Percentiles rank a stretch among this genome's conserved stretches.
Evolutionary conservation across 208 protist genomes (phyloP).

Genomic region (Acanthamoeba comandoni): DNA sequence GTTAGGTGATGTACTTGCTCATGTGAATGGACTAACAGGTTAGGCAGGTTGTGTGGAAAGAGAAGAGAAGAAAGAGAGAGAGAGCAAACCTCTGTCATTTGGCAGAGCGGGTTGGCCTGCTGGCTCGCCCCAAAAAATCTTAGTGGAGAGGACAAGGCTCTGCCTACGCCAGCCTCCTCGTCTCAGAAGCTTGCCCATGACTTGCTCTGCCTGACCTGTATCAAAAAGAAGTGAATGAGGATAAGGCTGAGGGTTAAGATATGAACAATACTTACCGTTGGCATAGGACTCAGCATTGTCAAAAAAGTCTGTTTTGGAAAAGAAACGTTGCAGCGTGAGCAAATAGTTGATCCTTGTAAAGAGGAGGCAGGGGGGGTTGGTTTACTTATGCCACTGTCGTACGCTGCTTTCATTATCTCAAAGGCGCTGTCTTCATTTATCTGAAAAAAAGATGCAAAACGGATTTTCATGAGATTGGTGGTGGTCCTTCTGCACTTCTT

Average conservation of each 20-base stretch:
- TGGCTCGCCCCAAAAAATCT: constrained; percentile 78
- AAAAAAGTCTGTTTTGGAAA: constrained; percentile 75
- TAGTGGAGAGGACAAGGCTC: constrained; percentile 75
- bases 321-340: no score
- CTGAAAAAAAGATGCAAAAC: constrained; percentile 57
- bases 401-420: constrained; percentile 63
- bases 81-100: constrained; percentile 61
- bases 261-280: constrained; percentile 29
- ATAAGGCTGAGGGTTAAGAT: not conserved
- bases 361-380: not conserved
- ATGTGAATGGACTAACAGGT: no score
- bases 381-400: constrained; percentile 69
- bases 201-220: constrained; percentile 45
- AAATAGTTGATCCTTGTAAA: no score
- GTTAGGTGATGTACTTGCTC: no score
- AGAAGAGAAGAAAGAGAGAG: not conserved
- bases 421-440: constrained; percentile 49
- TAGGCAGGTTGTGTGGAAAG: not conserved
- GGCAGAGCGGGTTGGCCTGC: not conserved
- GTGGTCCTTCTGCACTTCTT: not conserved
- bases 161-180: constrained; percentile 68
- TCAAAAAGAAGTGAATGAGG: not conserved
- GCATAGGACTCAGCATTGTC: constrained; percentile 79
- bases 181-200: constrained; percentile 73
- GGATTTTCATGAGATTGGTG: not conserved